A percentile compares a stretch with the other conserved stretches of the same genome.
phyloP scores from a whole-genome alignment of 148 eudicot species.

The Rhododendron ovatum region DNA sequence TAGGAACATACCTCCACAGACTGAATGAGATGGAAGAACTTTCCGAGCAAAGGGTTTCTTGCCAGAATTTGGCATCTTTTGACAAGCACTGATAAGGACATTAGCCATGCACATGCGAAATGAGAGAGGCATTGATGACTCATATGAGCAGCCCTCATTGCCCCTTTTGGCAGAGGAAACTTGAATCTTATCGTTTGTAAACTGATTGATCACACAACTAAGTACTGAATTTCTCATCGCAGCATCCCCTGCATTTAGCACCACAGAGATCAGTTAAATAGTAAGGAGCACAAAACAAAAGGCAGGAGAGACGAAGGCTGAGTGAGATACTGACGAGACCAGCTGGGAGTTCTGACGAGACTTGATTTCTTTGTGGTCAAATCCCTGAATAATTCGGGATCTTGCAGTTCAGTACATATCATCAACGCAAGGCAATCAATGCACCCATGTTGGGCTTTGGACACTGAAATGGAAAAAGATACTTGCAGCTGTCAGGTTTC shows the following conservation, averaged over 20 bases:
- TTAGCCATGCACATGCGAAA: constrained; percentile 88
- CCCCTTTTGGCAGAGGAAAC: constrained; percentile 8
- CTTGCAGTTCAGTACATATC: constrained; percentile 64
- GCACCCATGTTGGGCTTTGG: constrained; percentile 84
- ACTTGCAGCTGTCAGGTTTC: neutral
- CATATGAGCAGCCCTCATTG: constrained; percentile 9
- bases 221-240: constrained; percentile 27
- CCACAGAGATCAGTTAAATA: constrained; percentile 10
- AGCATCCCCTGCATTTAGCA: constrained; percentile 31
- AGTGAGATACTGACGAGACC: constrained; percentile 9
- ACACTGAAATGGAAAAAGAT: constrained; percentile 35
- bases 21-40: constrained; percentile 27
- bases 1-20: neutral
- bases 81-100: constrained; percentile 77
- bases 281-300: neutral
- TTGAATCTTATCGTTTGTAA: constrained; percentile 23
- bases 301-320: neutral
- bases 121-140: constrained; percentile 25
- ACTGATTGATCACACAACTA: constrained; percentile 44
- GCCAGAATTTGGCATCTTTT: constrained; percentile 55
- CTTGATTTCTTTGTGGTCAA: constrained; percentile 19
- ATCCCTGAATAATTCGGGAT: constrained; percentile 23
- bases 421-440: constrained; percentile 78
- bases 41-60: constrained; percentile 49
- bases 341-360: constrained; percentile 9